Evolutionary conservation across 1,284 basidiomycete species (phyloP), one percentile per base, ranked within the genome.

Genomic region (Takashimella koratensis): DNA sequence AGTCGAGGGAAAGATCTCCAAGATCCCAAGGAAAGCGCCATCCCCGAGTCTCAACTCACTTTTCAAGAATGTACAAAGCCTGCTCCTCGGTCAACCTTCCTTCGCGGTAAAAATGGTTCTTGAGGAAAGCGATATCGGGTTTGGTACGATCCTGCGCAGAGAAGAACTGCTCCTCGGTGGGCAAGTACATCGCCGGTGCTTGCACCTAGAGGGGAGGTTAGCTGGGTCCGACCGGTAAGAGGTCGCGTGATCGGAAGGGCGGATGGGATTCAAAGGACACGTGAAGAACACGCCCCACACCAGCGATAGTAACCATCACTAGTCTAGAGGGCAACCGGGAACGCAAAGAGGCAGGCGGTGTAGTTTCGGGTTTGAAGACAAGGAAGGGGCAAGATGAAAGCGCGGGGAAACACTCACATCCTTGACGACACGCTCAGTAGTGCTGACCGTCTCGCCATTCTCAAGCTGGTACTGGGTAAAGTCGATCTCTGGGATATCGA

Each of bases 81-180:
- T 94, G 89, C 54, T 93, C 90, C 74, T 96, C 91, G 23, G 86
- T 91, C 65, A 96, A 70, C 47, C 91, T 80, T 0, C 95, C 95
- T 76, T 98, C 95, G 51, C 94, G 86, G 76, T 98, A 98, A 72
- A 98, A 97, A 78, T 98, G 95, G 68, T 98, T 98, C 81, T 98
- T 98, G 60, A 98, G 81, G 77, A 95, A 98, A 27, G 90, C 92
- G 66, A 98, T 83, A 76, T 98, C 90, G n/a, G 91, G 92, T 74
- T 93, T 94, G 36, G 85, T 81, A 46, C 83, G 84, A 77, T 93
- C 88, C 62, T 84, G 83, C 59, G 84, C 83, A 55, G 86, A 86
- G 78, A 86, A 95, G 82, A 98, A 97, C 75, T 98, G 91, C 58
- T 89, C 90, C 67, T 90, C 86, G 3, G 92, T 93, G 0, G 95